A percentile compares a stretch with the other conserved stretches of the same genome.
These are phyloP conservation scores for Tricholoma matsutake DNA, from an alignment of 768 basidiomycete species.

Conservation along the genomic window DNA sequence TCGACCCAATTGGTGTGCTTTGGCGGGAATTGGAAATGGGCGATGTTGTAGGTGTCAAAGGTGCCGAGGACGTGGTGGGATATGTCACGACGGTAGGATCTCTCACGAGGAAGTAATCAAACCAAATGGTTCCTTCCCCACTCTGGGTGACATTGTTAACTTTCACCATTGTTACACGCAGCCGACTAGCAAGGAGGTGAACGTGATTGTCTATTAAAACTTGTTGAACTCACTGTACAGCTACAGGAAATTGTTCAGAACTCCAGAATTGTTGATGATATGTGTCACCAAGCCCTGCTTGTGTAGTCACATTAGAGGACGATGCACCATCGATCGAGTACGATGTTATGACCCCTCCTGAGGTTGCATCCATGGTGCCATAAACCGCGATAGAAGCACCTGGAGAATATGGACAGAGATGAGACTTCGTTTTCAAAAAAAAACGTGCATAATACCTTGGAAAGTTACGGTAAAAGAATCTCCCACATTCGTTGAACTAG, in stretches of 20 bases:
- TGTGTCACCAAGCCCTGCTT: constrained; percentile 25
- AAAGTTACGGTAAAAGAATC: constrained; percentile 34
- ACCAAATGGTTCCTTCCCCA: constrained; percentile 40
- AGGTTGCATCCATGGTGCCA: constrained; percentile 33
- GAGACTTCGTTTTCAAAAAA: background rate
- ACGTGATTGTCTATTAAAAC: background rate
- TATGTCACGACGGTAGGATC: constrained; percentile 18
- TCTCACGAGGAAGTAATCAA: constrained; percentile 36
- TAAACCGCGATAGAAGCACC: constrained; percentile 33
- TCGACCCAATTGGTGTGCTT: constrained; percentile 19
- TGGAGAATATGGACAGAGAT: constrained; percentile 6
- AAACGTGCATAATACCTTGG: constrained; percentile 21
- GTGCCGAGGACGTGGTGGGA: constrained; percentile 3
- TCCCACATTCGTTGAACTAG: constrained; percentile 31
- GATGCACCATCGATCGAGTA: constrained; percentile 32
- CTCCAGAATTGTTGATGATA: constrained; percentile 35
- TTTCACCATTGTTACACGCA: constrained; percentile 34
- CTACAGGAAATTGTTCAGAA: constrained; percentile 21
- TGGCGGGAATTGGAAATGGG: background rate
- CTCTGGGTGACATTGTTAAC: constrained; percentile 22
- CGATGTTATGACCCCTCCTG: constrained; percentile 33
- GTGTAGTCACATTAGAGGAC: constrained; percentile 23
- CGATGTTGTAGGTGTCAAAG: constrained; percentile 7
- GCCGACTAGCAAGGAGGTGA: constrained; percentile 18
- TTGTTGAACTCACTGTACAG: constrained; percentile 29